Base-by-base conservation (phyloP, 2,329 filamentous ascomycete genomes). In the Cladorrhinum sp. region DNA sequence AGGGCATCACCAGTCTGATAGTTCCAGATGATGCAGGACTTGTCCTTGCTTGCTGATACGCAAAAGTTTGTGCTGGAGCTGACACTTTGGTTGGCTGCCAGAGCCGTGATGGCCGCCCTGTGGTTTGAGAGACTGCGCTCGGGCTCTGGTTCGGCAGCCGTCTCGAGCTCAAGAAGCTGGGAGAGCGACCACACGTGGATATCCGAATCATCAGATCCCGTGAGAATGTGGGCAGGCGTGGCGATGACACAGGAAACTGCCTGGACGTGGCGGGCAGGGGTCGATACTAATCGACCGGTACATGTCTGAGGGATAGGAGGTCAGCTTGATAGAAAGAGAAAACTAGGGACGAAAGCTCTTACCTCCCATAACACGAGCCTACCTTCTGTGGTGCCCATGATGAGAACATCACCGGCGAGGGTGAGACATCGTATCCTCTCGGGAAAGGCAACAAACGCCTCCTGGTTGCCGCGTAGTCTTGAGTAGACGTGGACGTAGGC, bases 291-390 rank as follows among this genome's bases (percentile, higher is more conserved):
- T 62, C 92, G 82, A 58, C 91, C 92, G 9, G 90, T 92, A 71
- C 83, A 86, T 36, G 86, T 84, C 89, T 92, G 62, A 63, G 33
- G 66, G 54, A 33, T n/a, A 53, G 8, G 50, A 54, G 50, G 64
- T 69, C 60, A 70, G 67, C 50, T 53, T 39, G 24, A 18, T n/a
- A 51, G n/a, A 36, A 23, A 4, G 23, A n/a, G 1, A 20, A 1
- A 18, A 57, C 24, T 28, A 21, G 7, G 23, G 12, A 42, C 16
- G 23, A 5, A 24, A 48, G 24, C n/a, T 62, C 67, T 67, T 73
- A 95, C 91, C 87, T 99, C 95, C 95, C 95, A 99, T 2, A 96
- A 76, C 69, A 96, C 89, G 66, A 98, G 75, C 59, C 93, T 86
- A 16, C 95, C 95, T 67, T 92, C 91, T 59, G 88, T 86, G 0